Base-by-base conservation (phyloP, 495 filamentous ascomycete genomes). In the Penicillium egyptiacum region DNA sequence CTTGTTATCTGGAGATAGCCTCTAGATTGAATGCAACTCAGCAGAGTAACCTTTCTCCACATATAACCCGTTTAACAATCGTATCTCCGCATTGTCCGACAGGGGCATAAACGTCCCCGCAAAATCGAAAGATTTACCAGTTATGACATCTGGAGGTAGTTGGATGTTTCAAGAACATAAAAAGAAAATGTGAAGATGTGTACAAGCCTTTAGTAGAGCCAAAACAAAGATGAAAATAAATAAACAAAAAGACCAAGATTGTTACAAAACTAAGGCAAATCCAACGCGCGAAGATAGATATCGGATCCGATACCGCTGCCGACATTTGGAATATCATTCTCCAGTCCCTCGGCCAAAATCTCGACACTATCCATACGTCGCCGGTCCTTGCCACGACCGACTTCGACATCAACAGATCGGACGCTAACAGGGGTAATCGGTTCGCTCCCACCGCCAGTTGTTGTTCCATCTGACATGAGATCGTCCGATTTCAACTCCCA, bases 301-400 rank as follows among this genome's bases (percentile, higher is more conserved):
- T 69, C 59, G 37, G 57, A 76, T 50, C 66, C 69, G 55, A 59
- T 53, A 53, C 23, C 66, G 53, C 48, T 62, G 47, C 33, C 64
- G 57, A 63, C 33, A 40, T 54, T 48, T n/a, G 58, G 54, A 19
- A 52, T 17, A 23, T 61, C 71, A 51, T 73, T 78, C 40, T 81
- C 77, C 20, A 71, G 56, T 33, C 86, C 86, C 54, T 88, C 84
- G 20, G 85, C 80, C 64, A 85, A 65, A 35, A 89, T 79, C 12
- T 78, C 86, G 65, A 88, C 86, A 64, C 83, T 86, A 55, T 88
- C 84, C 59, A 85, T 76, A 45, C 77, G 76, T 46, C 79, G 55
- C 19, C 71, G 70, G 17, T 70, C 53, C 55, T 79, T 78, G 16
- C 79, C 78, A 26, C 79, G 66, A 7, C 76, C 74, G 41, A 74